phyloP scores from a whole-genome alignment of 1,139 yeast species.

The Blastobotrys proliferans region DNA sequence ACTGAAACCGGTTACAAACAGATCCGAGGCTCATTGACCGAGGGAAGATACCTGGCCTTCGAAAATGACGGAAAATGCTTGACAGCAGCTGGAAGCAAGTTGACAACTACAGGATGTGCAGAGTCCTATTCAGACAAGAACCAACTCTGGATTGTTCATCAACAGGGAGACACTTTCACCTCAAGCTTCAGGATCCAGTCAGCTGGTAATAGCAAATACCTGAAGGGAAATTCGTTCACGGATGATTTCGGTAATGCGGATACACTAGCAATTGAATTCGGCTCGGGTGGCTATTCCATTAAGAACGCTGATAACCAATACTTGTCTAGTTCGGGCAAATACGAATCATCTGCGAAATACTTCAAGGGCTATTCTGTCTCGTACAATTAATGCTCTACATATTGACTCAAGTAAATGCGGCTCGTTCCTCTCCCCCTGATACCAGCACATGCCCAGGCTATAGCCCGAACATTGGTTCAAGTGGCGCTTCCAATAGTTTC shows the following conservation, averaged over 20 bases:
- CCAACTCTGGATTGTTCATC: neutral
- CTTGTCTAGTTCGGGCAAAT: no score
- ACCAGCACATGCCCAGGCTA: no score
- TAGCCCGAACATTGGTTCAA: no score
- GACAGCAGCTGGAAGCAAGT: neutral
- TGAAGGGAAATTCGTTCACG: neutral
- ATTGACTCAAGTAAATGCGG: no score
- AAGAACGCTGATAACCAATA: no score
- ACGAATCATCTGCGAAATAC: no score
- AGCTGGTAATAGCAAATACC: neutral
- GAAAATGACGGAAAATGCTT: neutral
- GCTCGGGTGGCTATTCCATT: no score
- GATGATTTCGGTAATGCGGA: neutral
- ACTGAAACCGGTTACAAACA: slow-evolving; percentile 25
- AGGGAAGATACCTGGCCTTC: slow-evolving; percentile 24
- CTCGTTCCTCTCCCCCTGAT: no score
- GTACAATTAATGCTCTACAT: no score
- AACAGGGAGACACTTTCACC: neutral
- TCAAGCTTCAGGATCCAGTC: neutral
- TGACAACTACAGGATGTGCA: neutral
- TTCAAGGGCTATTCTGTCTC: no score
- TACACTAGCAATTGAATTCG: neutral
- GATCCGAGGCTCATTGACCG: slow-evolving; percentile 26
- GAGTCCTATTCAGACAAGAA: neutral
- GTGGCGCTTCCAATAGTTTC: no score